phyloP scores from a whole-genome alignment of 2,329 filamentous ascomycete genomes.

The Leptographium flavum region DNA sequence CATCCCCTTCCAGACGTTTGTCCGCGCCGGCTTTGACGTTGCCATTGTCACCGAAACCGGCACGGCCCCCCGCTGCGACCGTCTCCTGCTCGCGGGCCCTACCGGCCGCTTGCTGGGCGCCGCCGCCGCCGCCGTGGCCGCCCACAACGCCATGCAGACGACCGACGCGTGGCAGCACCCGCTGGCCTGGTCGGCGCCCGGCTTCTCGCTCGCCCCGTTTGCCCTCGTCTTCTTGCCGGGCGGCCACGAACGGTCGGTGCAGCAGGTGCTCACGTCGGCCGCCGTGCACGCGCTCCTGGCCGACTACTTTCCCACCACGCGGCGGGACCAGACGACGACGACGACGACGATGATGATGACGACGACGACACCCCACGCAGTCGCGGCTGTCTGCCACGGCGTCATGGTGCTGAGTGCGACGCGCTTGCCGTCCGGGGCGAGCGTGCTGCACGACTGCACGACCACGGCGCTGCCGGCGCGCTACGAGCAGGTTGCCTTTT shows the following conservation, averaged over 20 bases:
- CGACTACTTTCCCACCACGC: constrained; percentile 34
- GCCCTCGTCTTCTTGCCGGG: constrained; percentile 36
- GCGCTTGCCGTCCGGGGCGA: constrained; percentile 25
- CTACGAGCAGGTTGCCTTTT: constrained; percentile 35
- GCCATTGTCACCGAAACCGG: constrained; percentile 36
- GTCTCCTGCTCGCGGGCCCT: constrained; percentile 54
- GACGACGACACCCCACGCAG: constrained; percentile 18
- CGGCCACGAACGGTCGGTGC: constrained; percentile 36
- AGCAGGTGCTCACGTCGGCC: constrained; percentile 34
- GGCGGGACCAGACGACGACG: constrained; percentile 23
- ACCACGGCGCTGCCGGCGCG: constrained; percentile 33
- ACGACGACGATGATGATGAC: constrained; percentile 19
- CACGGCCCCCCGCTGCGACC: constrained; percentile 31
- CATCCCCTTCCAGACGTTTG: constrained; percentile 32
- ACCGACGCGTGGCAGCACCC: constrained; percentile 28
- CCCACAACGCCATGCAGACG: constrained; percentile 28
- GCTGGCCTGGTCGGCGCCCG: constrained; percentile 27
- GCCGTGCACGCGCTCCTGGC: constrained; percentile 28
- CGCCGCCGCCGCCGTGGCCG: constrained; percentile 21
- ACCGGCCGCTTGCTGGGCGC: constrained; percentile 54
- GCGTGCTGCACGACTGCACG: constrained; percentile 28
- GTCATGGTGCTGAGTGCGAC: constrained; percentile 34
- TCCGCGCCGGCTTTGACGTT: constrained; percentile 30
- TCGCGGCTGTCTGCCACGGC: constrained; percentile 38
- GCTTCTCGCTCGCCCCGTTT: constrained; percentile 29